Conservation (phyloP, 116 monocot genomes). For the Posidonia oceanica region DNA sequence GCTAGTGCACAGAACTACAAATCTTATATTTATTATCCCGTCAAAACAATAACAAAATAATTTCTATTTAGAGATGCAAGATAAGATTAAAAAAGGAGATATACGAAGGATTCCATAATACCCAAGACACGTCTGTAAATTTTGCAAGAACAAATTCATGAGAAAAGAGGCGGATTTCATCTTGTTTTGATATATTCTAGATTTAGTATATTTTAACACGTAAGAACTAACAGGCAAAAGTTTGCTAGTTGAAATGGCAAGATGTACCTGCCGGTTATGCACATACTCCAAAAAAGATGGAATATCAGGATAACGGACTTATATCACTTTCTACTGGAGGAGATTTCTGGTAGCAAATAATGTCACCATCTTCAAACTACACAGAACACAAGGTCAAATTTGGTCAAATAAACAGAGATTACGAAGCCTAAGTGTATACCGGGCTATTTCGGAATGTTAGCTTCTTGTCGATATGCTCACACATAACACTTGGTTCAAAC, state of each 20-base stretch:
- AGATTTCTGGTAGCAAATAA: constrained; percentile 89
- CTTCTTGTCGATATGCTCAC: constrained; percentile 86
- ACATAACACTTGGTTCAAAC: constrained; percentile 98
- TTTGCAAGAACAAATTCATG: too few relatives aligned
- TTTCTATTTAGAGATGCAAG: too few relatives aligned
- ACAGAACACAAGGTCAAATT: constrained; percentile 4
- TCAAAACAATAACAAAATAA: too few relatives aligned
- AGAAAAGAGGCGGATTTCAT: too few relatives aligned
- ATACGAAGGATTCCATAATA: too few relatives aligned
- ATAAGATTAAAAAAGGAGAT: too few relatives aligned
- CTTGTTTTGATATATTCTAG: too few relatives aligned
- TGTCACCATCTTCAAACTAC: constrained; percentile 99
- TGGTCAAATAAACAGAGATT: not conserved
- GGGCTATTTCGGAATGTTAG: constrained; percentile 72
- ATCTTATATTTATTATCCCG: too few relatives aligned
- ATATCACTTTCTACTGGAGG: constrained; percentile 32
- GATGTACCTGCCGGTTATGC: constrained; percentile 85
- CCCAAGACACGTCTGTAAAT: too few relatives aligned
- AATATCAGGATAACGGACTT: constrained; percentile 68
- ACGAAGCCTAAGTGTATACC: constrained; percentile 21
- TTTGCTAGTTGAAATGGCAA: not conserved
- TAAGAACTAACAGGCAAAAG: not conserved
- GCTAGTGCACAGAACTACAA: too few relatives aligned
- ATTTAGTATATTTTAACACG: too few relatives aligned
- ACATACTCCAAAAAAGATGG: constrained; percentile 97